Conservation (phyloP, 2,329 filamentous ascomycete species). For the Verticillium albo-atrum region DNA sequence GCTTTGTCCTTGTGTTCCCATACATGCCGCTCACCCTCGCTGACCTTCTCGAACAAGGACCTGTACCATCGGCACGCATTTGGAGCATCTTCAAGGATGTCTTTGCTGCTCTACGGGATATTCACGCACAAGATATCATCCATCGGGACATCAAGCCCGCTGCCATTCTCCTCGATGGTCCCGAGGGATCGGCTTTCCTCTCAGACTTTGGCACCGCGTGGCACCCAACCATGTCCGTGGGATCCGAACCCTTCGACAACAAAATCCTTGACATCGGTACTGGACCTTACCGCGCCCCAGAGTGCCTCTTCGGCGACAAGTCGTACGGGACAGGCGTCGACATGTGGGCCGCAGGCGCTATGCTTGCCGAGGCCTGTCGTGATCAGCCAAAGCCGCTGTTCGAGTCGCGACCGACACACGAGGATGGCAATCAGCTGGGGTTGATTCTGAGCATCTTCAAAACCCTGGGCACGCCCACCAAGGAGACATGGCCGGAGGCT, state of each 20-base stretch:
- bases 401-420: conserved; percentile 65
- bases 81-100: conserved; percentile 56
- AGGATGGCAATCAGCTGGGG: conserved; percentile 86
- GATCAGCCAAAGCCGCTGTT: conserved; percentile 64
- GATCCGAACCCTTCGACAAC: conserved; percentile 56
- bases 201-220: conserved; percentile 93
- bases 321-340: conserved; percentile 71
- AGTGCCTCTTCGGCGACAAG: conserved; percentile 80
- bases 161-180: conserved; percentile 70
- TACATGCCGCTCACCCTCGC: conserved; percentile 73
- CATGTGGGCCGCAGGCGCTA: conserved; percentile 83
- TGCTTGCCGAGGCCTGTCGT: conserved; percentile 70
- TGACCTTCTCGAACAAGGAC: conserved; percentile 53
- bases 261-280: conserved; percentile 95
- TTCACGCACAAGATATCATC: conserved; percentile 75
- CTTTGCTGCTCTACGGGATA: conserved; percentile 63
- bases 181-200: conserved; percentile 68
- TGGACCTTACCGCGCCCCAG: conserved; percentile 84
- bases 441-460: conserved; percentile 91
- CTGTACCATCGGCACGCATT: conserved; percentile 25
- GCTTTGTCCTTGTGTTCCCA: conserved; percentile 78
- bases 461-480: conserved; percentile 80
- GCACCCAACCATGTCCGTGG: conserved; percentile 55
- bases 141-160: conserved; percentile 94
- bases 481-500: conserved; percentile 80